A percentile compares a stretch with the other conserved stretches of the same genome.
These are phyloP conservation scores for Umbelopsis vinacea DNA, from an alignment of 192 early-diverging fungal genomes.

Conservation along the genomic window DNA sequence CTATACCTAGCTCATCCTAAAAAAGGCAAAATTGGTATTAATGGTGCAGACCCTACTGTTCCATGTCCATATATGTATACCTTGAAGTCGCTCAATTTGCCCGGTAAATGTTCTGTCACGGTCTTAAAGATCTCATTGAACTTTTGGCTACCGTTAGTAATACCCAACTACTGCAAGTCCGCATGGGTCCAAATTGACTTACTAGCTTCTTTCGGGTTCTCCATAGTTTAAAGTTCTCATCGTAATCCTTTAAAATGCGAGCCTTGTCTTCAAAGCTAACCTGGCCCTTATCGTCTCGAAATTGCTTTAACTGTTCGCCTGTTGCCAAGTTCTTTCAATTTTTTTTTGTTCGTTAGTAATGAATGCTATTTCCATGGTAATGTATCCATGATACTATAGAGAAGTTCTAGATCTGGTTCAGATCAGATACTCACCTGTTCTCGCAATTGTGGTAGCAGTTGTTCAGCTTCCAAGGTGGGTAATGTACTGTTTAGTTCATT, in stretches of 20 bases:
- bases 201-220: constrained; percentile 9
- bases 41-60: neutral
- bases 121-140: constrained; percentile 14
- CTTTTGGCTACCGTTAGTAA: neutral
- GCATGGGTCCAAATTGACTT: neutral
- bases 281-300: neutral
- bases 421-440: neutral
- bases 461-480: neutral
- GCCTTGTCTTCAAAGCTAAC: neutral
- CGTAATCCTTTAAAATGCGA: constrained; percentile 4
- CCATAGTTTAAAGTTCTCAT: neutral
- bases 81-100: constrained; percentile 12
- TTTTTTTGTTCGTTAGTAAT: neutral
- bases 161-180: too few species aligned
- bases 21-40: too few species aligned
- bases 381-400: too few species aligned
- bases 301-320: neutral
- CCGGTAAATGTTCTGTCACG: constrained; percentile 5
- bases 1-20: constrained; percentile 8
- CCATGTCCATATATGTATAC: neutral
- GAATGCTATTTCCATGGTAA: too few species aligned
- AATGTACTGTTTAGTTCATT: constrained; percentile 2
- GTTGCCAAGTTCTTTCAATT: neutral
- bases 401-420: too few species aligned
- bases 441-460: neutral